Evolutionary conservation across 768 basidiomycete species (phyloP).

Genomic region (Termitomyces bulborhizus): DNA sequence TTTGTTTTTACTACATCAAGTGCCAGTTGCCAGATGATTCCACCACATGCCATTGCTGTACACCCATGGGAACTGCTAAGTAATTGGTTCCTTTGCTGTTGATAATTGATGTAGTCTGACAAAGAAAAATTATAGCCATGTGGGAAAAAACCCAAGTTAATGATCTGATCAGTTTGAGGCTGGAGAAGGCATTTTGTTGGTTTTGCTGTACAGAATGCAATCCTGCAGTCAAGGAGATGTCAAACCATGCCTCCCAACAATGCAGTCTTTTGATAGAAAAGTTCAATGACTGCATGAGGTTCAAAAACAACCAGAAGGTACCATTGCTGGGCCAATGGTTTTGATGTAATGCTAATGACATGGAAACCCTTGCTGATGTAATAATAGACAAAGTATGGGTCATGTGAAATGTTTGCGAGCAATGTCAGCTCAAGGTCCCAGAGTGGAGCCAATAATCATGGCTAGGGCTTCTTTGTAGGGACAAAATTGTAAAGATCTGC

Average conservation of each 20-base stretch:
- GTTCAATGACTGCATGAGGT: too few relatives aligned
- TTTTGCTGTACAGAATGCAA: constrained; percentile 1
- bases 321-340: constrained; percentile 3
- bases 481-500: background rate
- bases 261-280: too few relatives aligned
- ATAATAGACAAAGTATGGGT: background rate
- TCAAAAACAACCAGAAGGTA: too few relatives aligned
- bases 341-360: background rate
- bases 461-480: background rate
- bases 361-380: background rate
- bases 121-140: background rate
- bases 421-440: background rate
- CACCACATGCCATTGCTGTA: background rate
- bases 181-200: background rate
- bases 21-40: constrained; percentile 9
- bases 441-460: background rate
- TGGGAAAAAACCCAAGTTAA: background rate
- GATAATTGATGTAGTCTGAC: background rate
- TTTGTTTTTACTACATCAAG: background rate
- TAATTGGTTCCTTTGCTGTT: background rate
- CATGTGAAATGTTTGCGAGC: background rate
- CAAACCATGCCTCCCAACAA: constrained; percentile 2
- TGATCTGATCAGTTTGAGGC: background rate
- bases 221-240: background rate
- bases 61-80: background rate